These are phyloP conservation scores for Cardamine chenopodiifolia DNA, from an alignment of 345 rosid genomes.

Conservation along the genomic window DNA sequence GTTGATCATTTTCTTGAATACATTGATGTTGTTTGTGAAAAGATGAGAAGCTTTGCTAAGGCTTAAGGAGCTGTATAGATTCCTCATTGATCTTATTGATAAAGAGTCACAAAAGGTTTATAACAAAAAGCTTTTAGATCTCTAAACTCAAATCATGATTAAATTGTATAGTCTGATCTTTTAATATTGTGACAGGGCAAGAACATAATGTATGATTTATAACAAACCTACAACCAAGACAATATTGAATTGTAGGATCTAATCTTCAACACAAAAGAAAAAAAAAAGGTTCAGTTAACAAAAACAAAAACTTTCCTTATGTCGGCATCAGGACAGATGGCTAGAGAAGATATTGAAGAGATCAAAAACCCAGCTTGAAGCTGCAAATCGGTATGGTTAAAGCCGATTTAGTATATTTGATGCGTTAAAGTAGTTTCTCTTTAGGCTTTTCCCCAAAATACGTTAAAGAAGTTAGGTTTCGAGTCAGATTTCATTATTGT, in stretches of 20 bases:
- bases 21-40: constrained; percentile 45
- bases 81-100: constrained; percentile 67
- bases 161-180: background rate
- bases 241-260: background rate
- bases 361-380: background rate
- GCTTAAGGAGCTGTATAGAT: constrained; percentile 59
- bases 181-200: background rate
- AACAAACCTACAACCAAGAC: background rate
- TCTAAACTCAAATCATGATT: background rate
- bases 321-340: background rate
- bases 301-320: background rate
- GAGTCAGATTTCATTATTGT: background rate
- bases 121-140: background rate
- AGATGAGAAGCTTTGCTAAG: constrained; percentile 70
- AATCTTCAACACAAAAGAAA: background rate
- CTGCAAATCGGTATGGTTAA: background rate
- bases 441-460: background rate
- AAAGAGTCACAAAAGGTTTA: constrained; percentile 32
- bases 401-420: background rate
- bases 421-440: background rate
- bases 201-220: background rate
- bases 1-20: constrained; percentile 7
- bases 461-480: background rate
- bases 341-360: background rate
- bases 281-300: background rate